A percentile compares a stretch with the other conserved stretches of the same genome.
phyloP scores from a whole-genome alignment of 2,329 filamentous ascomycete species.

The Xylogone sp. region DNA sequence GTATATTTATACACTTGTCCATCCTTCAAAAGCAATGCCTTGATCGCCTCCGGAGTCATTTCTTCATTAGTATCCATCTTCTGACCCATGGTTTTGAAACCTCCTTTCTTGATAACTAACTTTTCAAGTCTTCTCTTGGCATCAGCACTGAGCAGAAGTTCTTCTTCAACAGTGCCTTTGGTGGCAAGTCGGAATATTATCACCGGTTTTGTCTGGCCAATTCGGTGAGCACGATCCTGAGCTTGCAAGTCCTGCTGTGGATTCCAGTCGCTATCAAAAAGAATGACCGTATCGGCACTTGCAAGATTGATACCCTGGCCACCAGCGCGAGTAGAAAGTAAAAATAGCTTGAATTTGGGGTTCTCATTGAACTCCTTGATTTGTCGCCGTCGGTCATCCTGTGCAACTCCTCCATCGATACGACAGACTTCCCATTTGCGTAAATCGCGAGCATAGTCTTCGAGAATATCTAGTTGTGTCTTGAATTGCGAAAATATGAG shows the following conservation, averaged over 20 bases:
- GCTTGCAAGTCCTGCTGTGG: conserved; percentile 96
- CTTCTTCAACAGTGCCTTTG: conserved; percentile 87
- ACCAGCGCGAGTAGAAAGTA: conserved; percentile 86
- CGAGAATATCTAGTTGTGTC: conserved; percentile 84
- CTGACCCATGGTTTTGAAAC: conserved; percentile 67
- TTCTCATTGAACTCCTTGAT: conserved; percentile 72
- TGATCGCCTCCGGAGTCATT: conserved; percentile 58
- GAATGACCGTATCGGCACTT: conserved; percentile 84
- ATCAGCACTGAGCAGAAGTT: conserved; percentile 80
- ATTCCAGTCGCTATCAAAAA: conserved; percentile 92
- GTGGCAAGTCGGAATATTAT: conserved; percentile 93
- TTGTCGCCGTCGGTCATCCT: conserved; percentile 65
- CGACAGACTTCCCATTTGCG: conserved; percentile 79
- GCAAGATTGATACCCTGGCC: conserved; percentile 95
- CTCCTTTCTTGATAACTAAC: conserved; percentile 90
- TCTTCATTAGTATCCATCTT: conserved; percentile 48
- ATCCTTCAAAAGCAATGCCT: conserved; percentile 63
- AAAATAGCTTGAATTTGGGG: conserved; percentile 67
- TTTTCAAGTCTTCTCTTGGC: conserved; percentile 91
- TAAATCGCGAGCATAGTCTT: conserved; percentile 78
- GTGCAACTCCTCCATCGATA: conserved; percentile 84
- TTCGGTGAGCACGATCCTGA: conserved; percentile 91
- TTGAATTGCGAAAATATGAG: conserved; percentile 97
- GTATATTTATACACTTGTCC: conserved; percentile 61
- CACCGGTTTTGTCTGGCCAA: conserved; percentile 88